Evolutionary conservation across 108 stramenopile genomes (phyloP).

Genomic region (Stephanodiscus triporus): DNA sequence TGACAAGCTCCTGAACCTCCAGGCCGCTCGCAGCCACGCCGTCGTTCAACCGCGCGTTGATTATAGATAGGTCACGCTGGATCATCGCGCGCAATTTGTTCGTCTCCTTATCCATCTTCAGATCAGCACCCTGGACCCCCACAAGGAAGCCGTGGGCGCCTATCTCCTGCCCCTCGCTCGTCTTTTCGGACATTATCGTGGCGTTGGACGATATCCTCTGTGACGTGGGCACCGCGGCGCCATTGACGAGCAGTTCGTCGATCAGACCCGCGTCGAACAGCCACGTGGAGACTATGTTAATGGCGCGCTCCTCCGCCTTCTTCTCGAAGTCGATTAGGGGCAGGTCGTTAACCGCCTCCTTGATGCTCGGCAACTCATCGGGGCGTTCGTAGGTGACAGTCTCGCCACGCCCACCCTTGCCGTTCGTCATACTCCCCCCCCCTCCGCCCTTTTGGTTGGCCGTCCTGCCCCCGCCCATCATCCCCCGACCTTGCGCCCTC

Average conservation of each 20-base stretch:
- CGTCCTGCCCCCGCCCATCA: neutral
- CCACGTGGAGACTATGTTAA: conserved; percentile 84
- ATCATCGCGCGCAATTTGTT: conserved; percentile 70
- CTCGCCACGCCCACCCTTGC: neutral
- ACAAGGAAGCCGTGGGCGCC: conserved; percentile 71
- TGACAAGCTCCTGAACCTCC: conserved; percentile 89
- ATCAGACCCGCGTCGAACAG: conserved; percentile 87
- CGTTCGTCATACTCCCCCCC: neutral
- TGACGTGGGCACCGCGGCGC: conserved; percentile 42
- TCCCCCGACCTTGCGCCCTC: neutral
- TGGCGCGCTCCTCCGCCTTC: conserved; percentile 84
- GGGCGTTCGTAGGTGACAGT: conserved; percentile 61
- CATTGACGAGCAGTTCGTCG: conserved; percentile 82
- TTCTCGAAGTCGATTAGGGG: conserved; percentile 77
- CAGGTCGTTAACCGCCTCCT: conserved; percentile 74
- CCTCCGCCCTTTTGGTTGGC: neutral
- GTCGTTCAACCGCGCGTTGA: conserved; percentile 86
- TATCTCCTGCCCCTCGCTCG: conserved; percentile 73
- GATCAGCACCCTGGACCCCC: conserved; percentile 49
- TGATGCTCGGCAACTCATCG: conserved; percentile 77
- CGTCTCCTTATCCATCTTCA: conserved; percentile 90
- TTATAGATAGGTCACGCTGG: conserved; percentile 71
- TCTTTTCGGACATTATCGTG: conserved; percentile 28
- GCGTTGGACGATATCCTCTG: neutral
- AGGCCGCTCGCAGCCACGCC: conserved; percentile 85